Conservation (phyloP, 2,329 filamentous ascomycete genomes). For the Knufia fluminis region DNA sequence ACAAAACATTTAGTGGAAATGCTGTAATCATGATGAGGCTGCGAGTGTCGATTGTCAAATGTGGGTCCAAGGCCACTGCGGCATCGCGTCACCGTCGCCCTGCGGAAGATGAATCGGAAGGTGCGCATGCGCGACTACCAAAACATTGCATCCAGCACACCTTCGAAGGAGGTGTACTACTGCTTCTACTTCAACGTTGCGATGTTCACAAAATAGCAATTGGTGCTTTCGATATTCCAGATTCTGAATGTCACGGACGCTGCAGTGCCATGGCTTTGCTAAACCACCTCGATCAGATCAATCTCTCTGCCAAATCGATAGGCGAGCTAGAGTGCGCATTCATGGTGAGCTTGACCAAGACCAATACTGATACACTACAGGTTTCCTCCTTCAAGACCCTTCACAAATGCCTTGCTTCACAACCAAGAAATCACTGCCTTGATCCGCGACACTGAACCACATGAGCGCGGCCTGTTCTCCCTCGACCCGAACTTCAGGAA, state of each 20-base stretch:
- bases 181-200: too few species aligned
- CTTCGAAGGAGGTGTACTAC: not conserved
- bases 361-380: conserved; percentile 37
- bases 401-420: conserved; percentile 83
- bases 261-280: conserved; percentile 54
- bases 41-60: conserved; percentile 2
- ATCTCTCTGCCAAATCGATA: conserved; percentile 66
- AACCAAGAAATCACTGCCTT: conserved; percentile 86
- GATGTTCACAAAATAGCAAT: too few species aligned
- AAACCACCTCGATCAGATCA: conserved; percentile 67
- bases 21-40: not conserved
- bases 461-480: conserved; percentile 91
- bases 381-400: conserved; percentile 85
- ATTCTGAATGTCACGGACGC: not conserved
- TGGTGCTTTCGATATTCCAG: too few species aligned
- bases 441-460: conserved; percentile 88
- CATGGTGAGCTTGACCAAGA: not conserved
- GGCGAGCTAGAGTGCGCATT: conserved; percentile 58
- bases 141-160: not conserved
- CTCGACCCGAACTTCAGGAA: conserved; percentile 60
- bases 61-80: conserved; percentile 10
- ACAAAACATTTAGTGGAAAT: not conserved
- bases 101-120: not conserved
- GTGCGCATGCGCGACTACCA: not conserved
- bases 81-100: conserved; percentile 8